phyloP scores from a whole-genome alignment of 305 asterid genomes.

The Fraxinus nigra region DNA sequence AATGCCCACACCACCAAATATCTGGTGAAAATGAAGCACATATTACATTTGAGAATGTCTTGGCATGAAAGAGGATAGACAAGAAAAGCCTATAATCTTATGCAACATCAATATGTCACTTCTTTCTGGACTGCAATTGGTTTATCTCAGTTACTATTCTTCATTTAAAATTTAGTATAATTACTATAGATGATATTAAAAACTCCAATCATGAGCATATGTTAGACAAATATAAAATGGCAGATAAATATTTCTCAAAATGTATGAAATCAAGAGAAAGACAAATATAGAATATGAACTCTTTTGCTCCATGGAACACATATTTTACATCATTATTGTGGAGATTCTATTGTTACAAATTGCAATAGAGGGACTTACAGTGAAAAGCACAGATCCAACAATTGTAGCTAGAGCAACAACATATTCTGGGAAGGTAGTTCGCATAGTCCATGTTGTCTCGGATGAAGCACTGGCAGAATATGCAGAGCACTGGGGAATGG shows the following conservation, averaged over 20 bases:
- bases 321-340: not conserved
- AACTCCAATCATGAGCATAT: not conserved
- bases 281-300: constrained; percentile 3
- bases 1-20: constrained; percentile 98
- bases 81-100: not conserved
- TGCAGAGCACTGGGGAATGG: constrained; percentile 73
- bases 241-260: constrained; percentile 8
- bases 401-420: constrained; percentile 94
- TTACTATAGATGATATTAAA: constrained; percentile 15
- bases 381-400: constrained; percentile 93
- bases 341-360: constrained; percentile 9
- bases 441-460: constrained; percentile 94
- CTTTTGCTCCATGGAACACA: not conserved
- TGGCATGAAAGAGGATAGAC: constrained; percentile 4
- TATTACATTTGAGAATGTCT: constrained; percentile 27
- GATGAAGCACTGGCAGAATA: constrained; percentile 75
- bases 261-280: constrained; percentile 8
- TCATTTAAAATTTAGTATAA: not conserved
- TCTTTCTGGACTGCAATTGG: constrained; percentile 15
- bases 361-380: constrained; percentile 47
- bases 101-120: not conserved
- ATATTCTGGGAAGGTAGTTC: constrained; percentile 90
- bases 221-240: not conserved
- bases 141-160: not conserved
- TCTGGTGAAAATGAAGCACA: constrained; percentile 43